These are phyloP conservation scores for Bipolaris oryzae DNA, from an alignment of 2,329 filamentous ascomycete species.

Conservation along the genomic window DNA sequence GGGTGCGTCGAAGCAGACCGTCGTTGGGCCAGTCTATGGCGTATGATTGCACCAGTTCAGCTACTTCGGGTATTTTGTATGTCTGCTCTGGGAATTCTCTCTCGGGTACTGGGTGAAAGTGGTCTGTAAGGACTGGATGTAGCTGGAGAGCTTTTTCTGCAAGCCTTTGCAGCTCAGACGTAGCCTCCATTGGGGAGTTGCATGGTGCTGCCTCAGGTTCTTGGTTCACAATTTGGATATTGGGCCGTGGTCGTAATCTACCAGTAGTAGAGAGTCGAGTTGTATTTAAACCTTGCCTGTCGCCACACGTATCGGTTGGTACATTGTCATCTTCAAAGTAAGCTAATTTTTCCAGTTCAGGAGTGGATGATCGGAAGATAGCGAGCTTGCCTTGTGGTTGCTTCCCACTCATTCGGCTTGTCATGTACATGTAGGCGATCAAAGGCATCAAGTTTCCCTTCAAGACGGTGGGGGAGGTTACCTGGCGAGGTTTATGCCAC, in stretches of 20 bases:
- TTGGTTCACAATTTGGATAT: background rate
- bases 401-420: constrained; percentile 17
- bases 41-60: background rate
- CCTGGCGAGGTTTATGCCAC: constrained; percentile 38
- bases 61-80: background rate
- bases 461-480: constrained; percentile 16
- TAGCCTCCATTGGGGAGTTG: background rate
- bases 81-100: background rate
- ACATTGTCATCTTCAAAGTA: background rate
- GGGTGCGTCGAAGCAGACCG: constrained; percentile 23
- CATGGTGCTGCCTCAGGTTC: background rate
- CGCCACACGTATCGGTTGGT: background rate
- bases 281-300: background rate
- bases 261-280: background rate
- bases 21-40: constrained; percentile 28
- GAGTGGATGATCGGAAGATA: constrained; percentile 5
- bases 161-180: background rate
- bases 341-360: background rate
- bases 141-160: background rate
- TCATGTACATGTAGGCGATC: constrained; percentile 26
- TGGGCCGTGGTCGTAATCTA: background rate
- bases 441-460: constrained; percentile 5
- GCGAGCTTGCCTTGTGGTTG: constrained; percentile 2
- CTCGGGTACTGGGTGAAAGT: background rate
- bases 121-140: background rate